Base-by-base conservation (phyloP, 805 yeast species). In the Jamesozyma spencerorum region DNA sequence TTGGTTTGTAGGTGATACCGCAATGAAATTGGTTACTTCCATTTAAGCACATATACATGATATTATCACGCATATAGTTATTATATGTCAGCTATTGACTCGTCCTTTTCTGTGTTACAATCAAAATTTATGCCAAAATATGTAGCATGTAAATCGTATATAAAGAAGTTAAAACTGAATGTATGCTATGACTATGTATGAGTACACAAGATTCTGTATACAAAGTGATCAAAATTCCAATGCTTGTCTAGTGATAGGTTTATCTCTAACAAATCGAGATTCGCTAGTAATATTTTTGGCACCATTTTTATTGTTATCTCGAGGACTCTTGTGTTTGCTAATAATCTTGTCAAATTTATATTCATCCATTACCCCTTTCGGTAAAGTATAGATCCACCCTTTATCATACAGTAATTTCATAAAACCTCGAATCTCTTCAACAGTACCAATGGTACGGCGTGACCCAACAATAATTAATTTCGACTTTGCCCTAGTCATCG, bases 401-500 rank as follows among this genome's bases (percentile, higher is more conserved):
- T 73, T 71, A 4, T 62, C 50, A 34, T 72, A 69, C 11, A 85
- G 60, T 18, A 85, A 59, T 2, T 70, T 64, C 57, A 86, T 68
- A 49, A 87, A 82, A 11, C 72, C 74, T n/a, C 40, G 32, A 24
- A 60, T 45, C 22, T 48, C 53, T 3, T 43, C 43, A 3, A 57
- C 46, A 3, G 51, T 41, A 8, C 49, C 39, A n/a, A 60, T 45
- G 5, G 95, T 83, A 8, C 65, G 63, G 40, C 69, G 70, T 1
- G 95, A 85, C 0, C 98, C 98, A 29, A 92, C 64, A 14, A 92
- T 75, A 13, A 92, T 73, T 33, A 94, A 70, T 60, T 92, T 92
- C 17, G 82, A 72, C 55, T 76, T 79, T 0, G 98, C 90, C 47
- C 99, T 70, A 0, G 97, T 92, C 57, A 92, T 80, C 0, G 97